phyloP scores from a whole-genome alignment of 208 protist genomes.

The Phytomonas sp. region DNA sequence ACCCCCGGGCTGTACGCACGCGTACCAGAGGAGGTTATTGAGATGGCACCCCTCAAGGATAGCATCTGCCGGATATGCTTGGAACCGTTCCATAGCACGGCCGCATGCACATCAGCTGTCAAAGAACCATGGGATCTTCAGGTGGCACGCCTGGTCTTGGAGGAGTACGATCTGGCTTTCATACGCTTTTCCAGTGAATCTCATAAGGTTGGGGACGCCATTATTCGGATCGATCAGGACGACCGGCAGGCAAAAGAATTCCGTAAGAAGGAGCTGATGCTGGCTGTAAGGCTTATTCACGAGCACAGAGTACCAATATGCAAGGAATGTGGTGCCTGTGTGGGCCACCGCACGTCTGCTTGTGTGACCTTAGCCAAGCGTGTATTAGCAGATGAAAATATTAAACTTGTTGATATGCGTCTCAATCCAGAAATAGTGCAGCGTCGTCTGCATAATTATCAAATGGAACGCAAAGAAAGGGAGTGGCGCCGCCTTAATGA shows the following conservation, averaged over 20 bases:
- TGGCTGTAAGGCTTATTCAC: constrained; percentile 65
- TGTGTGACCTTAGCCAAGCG: constrained; percentile 42
- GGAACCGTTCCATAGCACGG: constrained; percentile 62
- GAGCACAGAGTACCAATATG: constrained; percentile 57
- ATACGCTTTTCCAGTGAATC: constrained; percentile 40
- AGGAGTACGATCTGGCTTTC: constrained; percentile 47
- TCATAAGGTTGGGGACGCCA: constrained; percentile 33
- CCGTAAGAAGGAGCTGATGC: constrained; percentile 65
- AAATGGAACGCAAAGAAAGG: constrained; percentile 17
- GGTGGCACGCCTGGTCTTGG: constrained; percentile 61
- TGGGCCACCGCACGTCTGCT: constrained; percentile 48
- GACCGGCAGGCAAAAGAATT: constrained; percentile 74
- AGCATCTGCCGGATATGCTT: constrained; percentile 66
- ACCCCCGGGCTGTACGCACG: constrained; percentile 67
- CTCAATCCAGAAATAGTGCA: constrained; percentile 42
- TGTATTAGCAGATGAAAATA: constrained; percentile 28
- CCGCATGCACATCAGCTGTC: constrained; percentile 21
- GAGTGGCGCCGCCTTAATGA: constrained; percentile 33
- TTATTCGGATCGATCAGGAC: constrained; percentile 61
- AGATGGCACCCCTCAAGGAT: constrained; percentile 54
- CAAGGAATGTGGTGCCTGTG: constrained; percentile 31
- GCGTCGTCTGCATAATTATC: constrained; percentile 25
- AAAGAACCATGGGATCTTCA: constrained; percentile 70
- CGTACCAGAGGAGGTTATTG: constrained; percentile 62
- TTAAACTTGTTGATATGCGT: constrained; percentile 44